Evolutionary conservation across 2,329 filamentous ascomycete species (phyloP), one percentile per base, ranked within the genome.

Genomic region (Colletotrichum orbiculare): DNA sequence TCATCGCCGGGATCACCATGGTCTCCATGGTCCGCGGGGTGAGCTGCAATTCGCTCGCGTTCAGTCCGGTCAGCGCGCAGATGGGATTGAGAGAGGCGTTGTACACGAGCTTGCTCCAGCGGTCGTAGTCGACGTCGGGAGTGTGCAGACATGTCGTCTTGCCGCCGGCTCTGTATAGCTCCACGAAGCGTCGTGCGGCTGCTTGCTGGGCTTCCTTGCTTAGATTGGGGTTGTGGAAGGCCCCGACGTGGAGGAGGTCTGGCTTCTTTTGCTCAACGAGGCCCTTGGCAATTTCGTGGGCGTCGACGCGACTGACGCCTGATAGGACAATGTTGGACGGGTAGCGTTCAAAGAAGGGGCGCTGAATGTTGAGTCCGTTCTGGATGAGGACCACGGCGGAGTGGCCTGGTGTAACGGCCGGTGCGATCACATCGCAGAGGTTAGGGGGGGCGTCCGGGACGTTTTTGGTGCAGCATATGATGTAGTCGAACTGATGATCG

Each of bases 311-410:
- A 3, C 79, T 81, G 8, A 89, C 79, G 4, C 85, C 84, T 3
- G 82, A 85, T 2, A 89, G 76, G 7, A 88, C 70, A 0, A 81
- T 72, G 64, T 86, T 88, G 3, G 71, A 63, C 0, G 86, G 85
- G 69, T 87, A 88, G 1, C 75, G 73, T 1, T 71, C 60, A 15
- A 85, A 71, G 17, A 89, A 71, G 0, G 86, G 85, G 46, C 79
- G 81, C 67, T 89, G 85, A 66, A 89, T 89, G 69, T 89, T 87
- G n/a, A 89, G 74, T 0, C 87, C 87, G 69, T 90, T 90, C 67
- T 90, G 87, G 6, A 87, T 75, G 7, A 90, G 79, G 0, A 89
- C 77, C 48, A 90, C 83, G 35, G 78, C 78, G 0, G 86, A 88
- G 33, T 81, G 75, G 2, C 77, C 78, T 1, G 80, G 78, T 0